Conservation (phyloP, 257 asterid genomes). For the Hygrophila difformis region DNA sequence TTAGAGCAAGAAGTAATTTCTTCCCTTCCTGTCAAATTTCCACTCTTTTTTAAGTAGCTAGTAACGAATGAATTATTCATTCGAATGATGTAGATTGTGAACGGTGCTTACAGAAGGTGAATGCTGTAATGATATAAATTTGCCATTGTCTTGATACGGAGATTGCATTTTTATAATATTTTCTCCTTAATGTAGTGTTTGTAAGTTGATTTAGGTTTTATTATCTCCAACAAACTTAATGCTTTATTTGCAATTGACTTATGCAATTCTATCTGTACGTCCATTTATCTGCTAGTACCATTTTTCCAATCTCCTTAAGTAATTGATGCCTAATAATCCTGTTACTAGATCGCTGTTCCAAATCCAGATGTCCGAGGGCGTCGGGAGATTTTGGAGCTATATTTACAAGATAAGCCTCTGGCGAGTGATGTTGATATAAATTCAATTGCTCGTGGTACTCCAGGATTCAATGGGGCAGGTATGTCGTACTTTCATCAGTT, state of each 20-base stretch:
- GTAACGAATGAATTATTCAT: background rate
- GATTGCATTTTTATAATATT: conserved; percentile 1
- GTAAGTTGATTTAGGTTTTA: background rate
- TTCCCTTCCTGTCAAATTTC: conserved; percentile 1
- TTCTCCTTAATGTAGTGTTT: conserved; percentile 6
- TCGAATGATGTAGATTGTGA: too few species aligned
- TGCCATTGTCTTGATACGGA: conserved; percentile 1
- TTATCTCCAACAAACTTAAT: background rate
- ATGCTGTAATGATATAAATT: background rate
- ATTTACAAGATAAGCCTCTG: conserved; percentile 86
- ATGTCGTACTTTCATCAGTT: conserved; percentile 23
- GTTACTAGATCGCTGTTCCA: conserved; percentile 70
- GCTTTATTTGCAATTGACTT: background rate
- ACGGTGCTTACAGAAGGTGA: background rate
- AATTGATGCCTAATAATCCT: conserved; percentile 13
- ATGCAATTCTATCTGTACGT: background rate
- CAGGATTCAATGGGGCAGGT: conserved; percentile 99
- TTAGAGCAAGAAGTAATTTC: background rate
- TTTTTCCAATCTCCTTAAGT: conserved; percentile 2
- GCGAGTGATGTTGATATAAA: conserved; percentile 74
- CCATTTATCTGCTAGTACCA: background rate
- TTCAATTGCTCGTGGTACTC: conserved; percentile 96
- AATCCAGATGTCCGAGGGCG: conserved; percentile 96
- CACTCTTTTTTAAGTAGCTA: background rate
- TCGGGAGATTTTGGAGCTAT: conserved; percentile 83